phyloP scores from a whole-genome alignment of 2,329 filamentous ascomycete species.

The Atkinsonella hypoxylon region DNA sequence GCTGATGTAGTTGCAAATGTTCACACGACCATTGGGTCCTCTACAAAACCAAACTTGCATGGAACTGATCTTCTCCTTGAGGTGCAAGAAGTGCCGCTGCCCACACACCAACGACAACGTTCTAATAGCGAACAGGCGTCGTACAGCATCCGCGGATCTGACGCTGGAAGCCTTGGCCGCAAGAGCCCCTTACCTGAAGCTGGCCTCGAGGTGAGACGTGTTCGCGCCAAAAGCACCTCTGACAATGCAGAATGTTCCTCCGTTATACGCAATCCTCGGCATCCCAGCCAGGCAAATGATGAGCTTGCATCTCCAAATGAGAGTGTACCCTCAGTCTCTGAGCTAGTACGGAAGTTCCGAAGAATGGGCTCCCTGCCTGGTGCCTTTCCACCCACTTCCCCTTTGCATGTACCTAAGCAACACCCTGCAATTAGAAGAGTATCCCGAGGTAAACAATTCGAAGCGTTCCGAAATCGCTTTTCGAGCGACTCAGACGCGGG shows the following conservation, averaged over 20 bases:
- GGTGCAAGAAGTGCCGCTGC: not conserved
- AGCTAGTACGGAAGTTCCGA: constrained; percentile 15
- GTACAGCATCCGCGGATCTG: not conserved
- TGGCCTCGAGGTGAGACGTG: not conserved
- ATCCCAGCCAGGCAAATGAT: constrained; percentile 1
- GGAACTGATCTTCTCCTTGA: not conserved
- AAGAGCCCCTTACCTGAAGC: not conserved
- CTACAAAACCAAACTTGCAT: not conserved
- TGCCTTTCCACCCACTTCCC: not conserved
- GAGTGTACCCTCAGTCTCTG: constrained; percentile 12
- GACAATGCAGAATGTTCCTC: constrained; percentile 1
- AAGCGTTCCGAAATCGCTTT: constrained; percentile 6
- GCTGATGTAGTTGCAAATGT: not conserved
- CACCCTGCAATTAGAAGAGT: constrained; percentile 3
- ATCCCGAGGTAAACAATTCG: constrained; percentile 5
- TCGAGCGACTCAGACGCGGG: constrained; percentile 7
- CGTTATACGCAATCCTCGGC: not conserved
- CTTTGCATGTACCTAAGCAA: not conserved
- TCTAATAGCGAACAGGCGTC: constrained; percentile 5
- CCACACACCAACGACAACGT: not conserved
- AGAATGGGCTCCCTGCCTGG: constrained; percentile 10
- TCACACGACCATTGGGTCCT: not conserved
- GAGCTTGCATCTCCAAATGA: constrained; percentile 3
- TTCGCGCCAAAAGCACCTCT: constrained; percentile 3
- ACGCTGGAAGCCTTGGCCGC: not conserved